Percentiles rank a stretch among this genome's conserved stretches.
Conservation (phyloP, 192 early-diverging fungal species). For the Funneliformis geosporum region DNA sequence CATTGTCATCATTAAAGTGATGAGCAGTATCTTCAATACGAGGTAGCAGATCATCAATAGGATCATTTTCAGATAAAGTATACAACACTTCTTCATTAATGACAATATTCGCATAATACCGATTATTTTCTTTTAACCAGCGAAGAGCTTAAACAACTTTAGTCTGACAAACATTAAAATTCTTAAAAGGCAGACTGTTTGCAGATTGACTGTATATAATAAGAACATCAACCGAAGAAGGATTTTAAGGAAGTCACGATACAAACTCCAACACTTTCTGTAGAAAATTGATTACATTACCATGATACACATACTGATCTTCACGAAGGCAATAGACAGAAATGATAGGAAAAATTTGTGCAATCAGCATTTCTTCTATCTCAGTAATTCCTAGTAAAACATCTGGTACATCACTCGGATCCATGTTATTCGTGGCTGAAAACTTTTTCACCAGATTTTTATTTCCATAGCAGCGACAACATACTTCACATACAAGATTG, state of each 20-base stretch:
- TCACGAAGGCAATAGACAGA: not conserved
- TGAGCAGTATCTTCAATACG: not conserved
- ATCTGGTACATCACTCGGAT: not conserved
- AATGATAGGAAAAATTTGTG: not conserved
- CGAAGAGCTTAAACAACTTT: no score
- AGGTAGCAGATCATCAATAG: not conserved
- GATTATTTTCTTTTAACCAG: not conserved
- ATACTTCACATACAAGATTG: not conserved
- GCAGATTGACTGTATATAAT: not conserved
- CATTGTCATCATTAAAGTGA: no score
- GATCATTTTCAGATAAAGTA: not conserved
- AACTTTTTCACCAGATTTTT: not conserved
- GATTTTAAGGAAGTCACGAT: not conserved
- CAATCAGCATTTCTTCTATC: not conserved
- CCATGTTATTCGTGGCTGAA: not conserved
- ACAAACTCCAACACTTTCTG: slow-evolving; percentile 3
- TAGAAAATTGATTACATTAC: slow-evolving; percentile 4
- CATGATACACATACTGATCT: not conserved
- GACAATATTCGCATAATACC: not conserved
- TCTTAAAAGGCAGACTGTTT: not conserved
- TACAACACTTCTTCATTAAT: not conserved
- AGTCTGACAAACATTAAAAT: not conserved
- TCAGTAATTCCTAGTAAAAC: not conserved
- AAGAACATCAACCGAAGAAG: not conserved
- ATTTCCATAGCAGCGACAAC: no score